Evolutionary conservation across 2,329 filamentous ascomycete genomes (phyloP).

Genomic region (Colletotrichum liriopes): DNA sequence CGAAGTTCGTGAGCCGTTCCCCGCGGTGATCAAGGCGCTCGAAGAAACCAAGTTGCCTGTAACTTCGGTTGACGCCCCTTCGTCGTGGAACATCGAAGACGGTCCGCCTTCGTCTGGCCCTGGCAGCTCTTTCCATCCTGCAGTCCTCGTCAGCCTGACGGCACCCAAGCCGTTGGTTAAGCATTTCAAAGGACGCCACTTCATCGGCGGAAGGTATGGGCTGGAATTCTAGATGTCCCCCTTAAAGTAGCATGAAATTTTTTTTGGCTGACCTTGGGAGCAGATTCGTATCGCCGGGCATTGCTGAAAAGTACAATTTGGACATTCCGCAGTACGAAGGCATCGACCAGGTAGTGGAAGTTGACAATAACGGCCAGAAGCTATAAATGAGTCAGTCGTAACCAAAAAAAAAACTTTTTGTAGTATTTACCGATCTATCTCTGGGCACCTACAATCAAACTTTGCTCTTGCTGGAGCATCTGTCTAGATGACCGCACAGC

Average conservation of each 20-base stretch:
- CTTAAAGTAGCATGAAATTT: not conserved
- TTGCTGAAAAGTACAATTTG: constrained; percentile 89
- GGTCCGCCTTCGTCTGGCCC: constrained; percentile 85
- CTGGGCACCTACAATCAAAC: constrained; percentile 2
- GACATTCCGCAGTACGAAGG: constrained; percentile 88
- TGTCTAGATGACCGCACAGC: constrained; percentile 67
- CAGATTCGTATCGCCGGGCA: constrained; percentile 83
- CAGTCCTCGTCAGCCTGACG: constrained; percentile 87
- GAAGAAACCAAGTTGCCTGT: constrained; percentile 82
- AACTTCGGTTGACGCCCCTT: constrained; percentile 92
- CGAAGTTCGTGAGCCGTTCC: constrained; percentile 93
- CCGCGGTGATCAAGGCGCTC: constrained; percentile 83
- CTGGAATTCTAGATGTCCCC: constrained; percentile 21
- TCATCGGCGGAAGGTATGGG: constrained; percentile 85
- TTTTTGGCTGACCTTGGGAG: constrained; percentile 36
- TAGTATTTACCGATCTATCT: constrained; percentile 44
- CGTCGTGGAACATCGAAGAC: constrained; percentile 92
- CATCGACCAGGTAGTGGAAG: constrained; percentile 90
- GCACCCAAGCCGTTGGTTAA: constrained; percentile 93
- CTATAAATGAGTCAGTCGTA: constrained; percentile 57
- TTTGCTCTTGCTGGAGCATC: constrained; percentile 6
- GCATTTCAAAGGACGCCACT: constrained; percentile 89
- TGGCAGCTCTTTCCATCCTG: constrained; percentile 86
- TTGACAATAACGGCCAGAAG: constrained; percentile 67
- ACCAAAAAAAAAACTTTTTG: constrained; percentile 6